Evolutionary conservation across 2,329 filamentous ascomycete species (phyloP).

Genomic region (Camillea tinctor): DNA sequence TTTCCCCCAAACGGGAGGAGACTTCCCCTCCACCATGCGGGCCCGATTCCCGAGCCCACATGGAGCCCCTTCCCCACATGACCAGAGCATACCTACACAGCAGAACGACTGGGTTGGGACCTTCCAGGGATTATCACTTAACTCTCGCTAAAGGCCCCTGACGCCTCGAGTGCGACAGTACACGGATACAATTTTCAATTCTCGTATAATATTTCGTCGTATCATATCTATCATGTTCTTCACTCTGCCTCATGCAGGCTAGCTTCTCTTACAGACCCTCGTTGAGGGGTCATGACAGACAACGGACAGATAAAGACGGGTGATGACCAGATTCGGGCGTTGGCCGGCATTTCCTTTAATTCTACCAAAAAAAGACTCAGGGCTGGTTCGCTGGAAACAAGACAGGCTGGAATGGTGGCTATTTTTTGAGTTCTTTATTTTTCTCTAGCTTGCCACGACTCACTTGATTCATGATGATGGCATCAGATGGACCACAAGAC

Average conservation of each 20-base stretch:
- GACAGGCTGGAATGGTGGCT: slow-evolving; percentile 17
- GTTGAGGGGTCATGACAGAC: slow-evolving; percentile 13
- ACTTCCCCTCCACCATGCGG: slow-evolving; percentile 48
- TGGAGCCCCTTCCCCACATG: slow-evolving; percentile 33
- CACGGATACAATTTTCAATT: slow-evolving; percentile 23
- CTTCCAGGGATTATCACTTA: slow-evolving; percentile 73
- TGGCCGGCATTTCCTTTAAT: slow-evolving; percentile 22
- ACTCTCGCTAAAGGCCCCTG: slow-evolving; percentile 50
- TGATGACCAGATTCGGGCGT: slow-evolving; percentile 27
- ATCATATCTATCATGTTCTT: slow-evolving; percentile 17
- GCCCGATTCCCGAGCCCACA: slow-evolving; percentile 36
- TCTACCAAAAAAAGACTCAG: slow-evolving; percentile 26
- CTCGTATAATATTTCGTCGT: slow-evolving; percentile 31
- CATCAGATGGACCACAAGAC: slow-evolving; percentile 33
- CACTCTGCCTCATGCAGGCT: slow-evolving; percentile 13
- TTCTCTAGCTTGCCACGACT: slow-evolving; percentile 24
- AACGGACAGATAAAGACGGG: slow-evolving; percentile 26
- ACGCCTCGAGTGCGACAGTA: background rate
- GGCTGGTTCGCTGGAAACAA: slow-evolving; percentile 21
- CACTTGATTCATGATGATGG: slow-evolving; percentile 32
- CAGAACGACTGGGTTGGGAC: slow-evolving; percentile 60
- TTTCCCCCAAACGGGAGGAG: slow-evolving; percentile 40
- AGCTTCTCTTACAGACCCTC: background rate
- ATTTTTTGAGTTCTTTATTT: background rate
- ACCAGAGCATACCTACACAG: slow-evolving; percentile 32